phyloP scores from a whole-genome alignment of 306 rosid species.

The Biancaea sappan region DNA sequence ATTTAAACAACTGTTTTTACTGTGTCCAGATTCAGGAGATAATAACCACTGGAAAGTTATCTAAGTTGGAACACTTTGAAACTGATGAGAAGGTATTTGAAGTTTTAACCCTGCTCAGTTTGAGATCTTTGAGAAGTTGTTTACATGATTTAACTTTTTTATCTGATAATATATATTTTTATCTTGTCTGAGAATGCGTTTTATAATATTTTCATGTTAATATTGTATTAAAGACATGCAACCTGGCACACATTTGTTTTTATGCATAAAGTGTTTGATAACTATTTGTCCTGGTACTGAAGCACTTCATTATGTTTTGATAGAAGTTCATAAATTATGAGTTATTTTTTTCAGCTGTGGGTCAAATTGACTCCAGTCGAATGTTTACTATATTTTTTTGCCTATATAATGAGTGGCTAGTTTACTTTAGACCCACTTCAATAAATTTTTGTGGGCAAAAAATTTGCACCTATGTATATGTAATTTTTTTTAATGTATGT shows the following conservation, averaged over 20 bases:
- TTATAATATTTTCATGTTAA: neutral
- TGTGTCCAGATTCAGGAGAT: conserved; percentile 90
- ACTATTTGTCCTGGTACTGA: neutral
- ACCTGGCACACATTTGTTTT: neutral
- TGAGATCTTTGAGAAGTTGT: conserved; percentile 23
- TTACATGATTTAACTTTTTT: neutral
- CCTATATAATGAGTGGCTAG: neutral
- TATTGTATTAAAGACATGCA: neutral
- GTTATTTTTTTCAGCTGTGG: neutral
- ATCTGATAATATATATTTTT: neutral
- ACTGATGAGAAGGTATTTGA: conserved; percentile 82
- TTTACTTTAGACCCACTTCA: neutral
- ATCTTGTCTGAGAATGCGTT: neutral
- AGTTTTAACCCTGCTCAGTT: conserved; percentile 22
- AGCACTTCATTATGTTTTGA: conserved; percentile 2
- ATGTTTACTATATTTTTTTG: conserved; percentile 8
- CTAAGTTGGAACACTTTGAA: conserved; percentile 88
- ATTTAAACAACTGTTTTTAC: conserved; percentile 31
- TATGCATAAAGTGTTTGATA: neutral
- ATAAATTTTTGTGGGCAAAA: neutral
- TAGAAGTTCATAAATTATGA: neutral
- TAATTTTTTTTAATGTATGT: neutral
- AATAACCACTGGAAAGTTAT: conserved; percentile 79
- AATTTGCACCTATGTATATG: neutral
- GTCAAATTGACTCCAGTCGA: neutral